Evolutionary conservation across 139 green algal species (phyloP).

Genomic region (Dunaliella primolecta): DNA sequence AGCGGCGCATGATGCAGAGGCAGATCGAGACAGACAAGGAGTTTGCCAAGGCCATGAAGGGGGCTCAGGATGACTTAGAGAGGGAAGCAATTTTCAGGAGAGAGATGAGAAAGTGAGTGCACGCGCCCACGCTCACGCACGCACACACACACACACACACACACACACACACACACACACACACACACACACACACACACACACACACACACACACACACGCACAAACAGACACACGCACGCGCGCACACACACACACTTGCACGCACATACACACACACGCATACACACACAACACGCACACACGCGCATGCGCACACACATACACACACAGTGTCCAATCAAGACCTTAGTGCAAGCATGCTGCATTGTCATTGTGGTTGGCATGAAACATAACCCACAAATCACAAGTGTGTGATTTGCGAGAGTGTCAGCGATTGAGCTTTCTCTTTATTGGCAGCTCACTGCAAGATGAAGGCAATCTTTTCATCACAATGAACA

Average conservation of each 20-base stretch:
- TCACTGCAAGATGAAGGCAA: too few species aligned
- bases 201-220: not conserved
- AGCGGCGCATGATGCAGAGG: slow-evolving; percentile 53
- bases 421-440: too few species aligned
- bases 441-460: too few species aligned
- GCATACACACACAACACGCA: not conserved
- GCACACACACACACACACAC: not conserved
- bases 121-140: not conserved
- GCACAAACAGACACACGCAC: not conserved
- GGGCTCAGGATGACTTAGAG: slow-evolving; percentile 47
- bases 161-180: not conserved
- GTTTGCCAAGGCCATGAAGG: slow-evolving; percentile 45
- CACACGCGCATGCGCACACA: not conserved
- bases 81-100: slow-evolving; percentile 37
- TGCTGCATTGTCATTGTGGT: too few species aligned
- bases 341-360: too few species aligned
- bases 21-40: slow-evolving; percentile 55
- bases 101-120: slow-evolving; percentile 19
- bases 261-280: not conserved
- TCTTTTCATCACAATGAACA: too few species aligned
- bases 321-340: too few species aligned
- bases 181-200: not conserved
- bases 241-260: not conserved
- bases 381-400: too few species aligned
- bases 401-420: too few species aligned